Evolutionary conservation across 163 green algal species (phyloP), one percentile per base, ranked within the genome.

Genomic region (Chlamydomonas reinhardtii): DNA sequence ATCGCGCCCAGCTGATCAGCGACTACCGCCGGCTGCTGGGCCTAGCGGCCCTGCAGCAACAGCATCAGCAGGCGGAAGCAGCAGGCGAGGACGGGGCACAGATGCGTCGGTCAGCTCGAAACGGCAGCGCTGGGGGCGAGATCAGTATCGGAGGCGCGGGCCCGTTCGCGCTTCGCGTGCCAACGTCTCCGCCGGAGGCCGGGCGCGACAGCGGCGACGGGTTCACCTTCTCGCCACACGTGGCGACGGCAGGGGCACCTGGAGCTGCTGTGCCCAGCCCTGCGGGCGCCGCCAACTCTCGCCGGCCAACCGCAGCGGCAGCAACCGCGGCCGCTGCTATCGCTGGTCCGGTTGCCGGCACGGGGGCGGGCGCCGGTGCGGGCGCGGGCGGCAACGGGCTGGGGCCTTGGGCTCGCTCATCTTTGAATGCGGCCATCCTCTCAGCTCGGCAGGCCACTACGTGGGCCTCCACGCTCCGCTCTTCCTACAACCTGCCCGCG

Each of bases 1-100:
- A 91, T 48, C 91, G 91, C 24, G 92, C 93, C 25, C 90, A 93
- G 56, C 90, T 97, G 8, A 74, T 97, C 32, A 35, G 39, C 6
- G 94, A 96, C 88, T 96, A 94, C 90, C 80, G 74, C 31, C 20
- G 56, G 0, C 35, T 86, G 20, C 56, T 91, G 31, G 74, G 75
- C 22, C 74, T 88, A 31, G 56, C 27, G 72, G 20, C 39, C 2
- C 9, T n/a, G 39, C 43, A 74, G 35, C 69, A 74, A 16, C 69
- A 74, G 32, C 34, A 56, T 11, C 29, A 20, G 8, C 65, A 56
- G 14, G 5, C 48, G 14, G 48, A 17, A 19, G 48, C 48, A 19
- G 48, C 48, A 17, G 14, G 48, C 48, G 48, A 56, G 48, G 48
- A 56, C 48, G 48, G 48, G 1, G 48, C 48, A 56, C 65, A 27